phyloP scores from a whole-genome alignment of 2,329 filamentous ascomycete genomes.

The Clonostachys sp. region DNA sequence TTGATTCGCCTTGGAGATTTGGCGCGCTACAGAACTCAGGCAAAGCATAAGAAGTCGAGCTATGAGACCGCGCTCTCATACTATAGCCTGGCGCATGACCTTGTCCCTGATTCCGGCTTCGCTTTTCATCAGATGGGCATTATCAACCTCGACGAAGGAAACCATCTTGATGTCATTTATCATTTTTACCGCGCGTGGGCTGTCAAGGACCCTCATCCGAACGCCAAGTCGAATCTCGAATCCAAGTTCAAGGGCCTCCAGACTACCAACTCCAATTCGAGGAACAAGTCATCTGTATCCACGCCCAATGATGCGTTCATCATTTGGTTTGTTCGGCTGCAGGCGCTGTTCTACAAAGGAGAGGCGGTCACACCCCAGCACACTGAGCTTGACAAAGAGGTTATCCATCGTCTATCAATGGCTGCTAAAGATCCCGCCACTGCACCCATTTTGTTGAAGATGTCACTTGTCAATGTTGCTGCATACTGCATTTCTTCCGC shows the following conservation, averaged over 20 bases:
- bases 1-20: slow-evolving; percentile 87
- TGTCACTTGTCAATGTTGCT: slow-evolving; percentile 81
- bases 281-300: slow-evolving; percentile 15
- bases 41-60: slow-evolving; percentile 67
- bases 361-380: slow-evolving; percentile 64
- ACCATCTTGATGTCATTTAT: slow-evolving; percentile 83
- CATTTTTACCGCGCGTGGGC: slow-evolving; percentile 82
- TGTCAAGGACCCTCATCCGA: slow-evolving; percentile 68
- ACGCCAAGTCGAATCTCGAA: slow-evolving; percentile 72
- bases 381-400: slow-evolving; percentile 79
- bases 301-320: slow-evolving; percentile 61
- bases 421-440: slow-evolving; percentile 66
- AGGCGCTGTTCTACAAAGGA: slow-evolving; percentile 79
- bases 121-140: slow-evolving; percentile 91
- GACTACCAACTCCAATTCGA: background rate
- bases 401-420: slow-evolving; percentile 71
- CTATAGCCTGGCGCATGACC: slow-evolving; percentile 75
- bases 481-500: slow-evolving; percentile 66
- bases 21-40: slow-evolving; percentile 76
- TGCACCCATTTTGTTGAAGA: slow-evolving; percentile 66
- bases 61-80: slow-evolving; percentile 80
- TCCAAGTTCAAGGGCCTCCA: slow-evolving; percentile 63
- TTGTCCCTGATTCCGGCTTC: slow-evolving; percentile 74
- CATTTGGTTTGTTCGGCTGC: slow-evolving; percentile 80
- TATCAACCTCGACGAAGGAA: slow-evolving; percentile 70